Percentiles rank a stretch among this genome's conserved stretches.
Conservation (phyloP, 2,329 filamentous ascomycete genomes). For the Pezicula rhizophila region DNA sequence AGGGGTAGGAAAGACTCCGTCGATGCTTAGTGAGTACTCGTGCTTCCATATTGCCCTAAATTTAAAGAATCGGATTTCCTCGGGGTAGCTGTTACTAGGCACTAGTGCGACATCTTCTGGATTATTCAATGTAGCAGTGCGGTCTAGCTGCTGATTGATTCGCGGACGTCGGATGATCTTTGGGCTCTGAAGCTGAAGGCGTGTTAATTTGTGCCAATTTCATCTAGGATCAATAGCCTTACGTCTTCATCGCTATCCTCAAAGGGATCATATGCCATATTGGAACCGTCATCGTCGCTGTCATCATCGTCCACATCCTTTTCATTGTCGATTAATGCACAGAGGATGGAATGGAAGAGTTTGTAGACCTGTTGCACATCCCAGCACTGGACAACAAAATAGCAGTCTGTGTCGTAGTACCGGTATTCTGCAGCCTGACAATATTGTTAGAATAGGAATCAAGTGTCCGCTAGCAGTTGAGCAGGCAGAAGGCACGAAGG, state of each 20-base stretch:
- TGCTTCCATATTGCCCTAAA: slow-evolving; percentile 8
- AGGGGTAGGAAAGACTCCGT: slow-evolving; percentile 8
- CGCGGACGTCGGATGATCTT: slow-evolving; percentile 10
- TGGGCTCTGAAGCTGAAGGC: slow-evolving; percentile 11
- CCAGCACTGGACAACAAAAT: neutral
- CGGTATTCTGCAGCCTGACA: neutral
- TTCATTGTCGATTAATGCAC: neutral
- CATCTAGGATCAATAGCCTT: neutral
- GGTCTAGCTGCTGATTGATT: neutral
- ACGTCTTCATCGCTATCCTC: slow-evolving; percentile 4
- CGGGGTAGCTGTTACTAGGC: slow-evolving; percentile 1
- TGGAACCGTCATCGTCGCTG: slow-evolving; percentile 5
- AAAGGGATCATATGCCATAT: slow-evolving; percentile 3
- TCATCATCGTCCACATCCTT: slow-evolving; percentile 1
- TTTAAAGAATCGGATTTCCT: slow-evolving; percentile 8
- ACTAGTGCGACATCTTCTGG: neutral
- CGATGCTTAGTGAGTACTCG: slow-evolving; percentile 1
- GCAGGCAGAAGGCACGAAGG: too few species aligned
- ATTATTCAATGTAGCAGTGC: slow-evolving; percentile 7
- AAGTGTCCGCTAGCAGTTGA: too few species aligned
- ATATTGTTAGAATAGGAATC: neutral
- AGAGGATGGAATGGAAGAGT: neutral
- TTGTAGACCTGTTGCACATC: neutral
- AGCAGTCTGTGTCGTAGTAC: neutral
- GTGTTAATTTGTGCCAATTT: neutral